Base-by-base conservation (phyloP, 1,284 basidiomycete species). In the Ustilago tritici region DNA sequence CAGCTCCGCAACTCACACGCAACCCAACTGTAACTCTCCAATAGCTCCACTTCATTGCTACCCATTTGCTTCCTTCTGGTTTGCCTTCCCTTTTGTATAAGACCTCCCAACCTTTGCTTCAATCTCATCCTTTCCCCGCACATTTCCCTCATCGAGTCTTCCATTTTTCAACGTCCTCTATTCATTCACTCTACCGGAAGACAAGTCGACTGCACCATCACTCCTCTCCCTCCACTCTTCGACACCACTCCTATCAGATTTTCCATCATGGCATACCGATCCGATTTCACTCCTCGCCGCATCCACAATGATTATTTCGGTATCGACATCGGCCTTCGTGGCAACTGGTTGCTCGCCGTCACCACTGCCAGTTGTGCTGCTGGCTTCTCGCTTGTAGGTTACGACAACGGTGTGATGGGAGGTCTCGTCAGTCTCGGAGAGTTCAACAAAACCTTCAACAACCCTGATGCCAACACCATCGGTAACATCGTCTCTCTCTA, bases 401-500 rank as follows among this genome's bases (percentile, higher is more conserved):
- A 76, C 11, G 76, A 78, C 38, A 75, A 78, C 43, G 76, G 76
- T 4, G 64, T 78, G 1, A 61, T 75, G 61, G 74, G 76, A 0
- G 78, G 75, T 0, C 23, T 77, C 11, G 56, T 79, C 2, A 38
- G 40, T 31, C 23, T 63, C 1, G 56, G 49, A 1, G 62, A 61
- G 36, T 79, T 79, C 61, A 69, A 70, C 57, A 52, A 63, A 58
- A 65, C 76, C 19, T 79, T 79, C 62, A 58, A 75, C 70, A 66
- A 78, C 56, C 73, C 73, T 4, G 68, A 71, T 36, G 65, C 72
- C 40, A 61, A 61, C 65, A 72, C 67, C 2, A 68, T 79, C 58
- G 77, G 77, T 19, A 79, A 79, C 65, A 79, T 79, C 38, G 77
- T 79, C 32, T 67, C 74, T 1, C 66, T 79, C 7, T 79, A 79